Base-by-base conservation (phyloP, 495 filamentous ascomycete species). In the Neurospora discreta region DNA sequence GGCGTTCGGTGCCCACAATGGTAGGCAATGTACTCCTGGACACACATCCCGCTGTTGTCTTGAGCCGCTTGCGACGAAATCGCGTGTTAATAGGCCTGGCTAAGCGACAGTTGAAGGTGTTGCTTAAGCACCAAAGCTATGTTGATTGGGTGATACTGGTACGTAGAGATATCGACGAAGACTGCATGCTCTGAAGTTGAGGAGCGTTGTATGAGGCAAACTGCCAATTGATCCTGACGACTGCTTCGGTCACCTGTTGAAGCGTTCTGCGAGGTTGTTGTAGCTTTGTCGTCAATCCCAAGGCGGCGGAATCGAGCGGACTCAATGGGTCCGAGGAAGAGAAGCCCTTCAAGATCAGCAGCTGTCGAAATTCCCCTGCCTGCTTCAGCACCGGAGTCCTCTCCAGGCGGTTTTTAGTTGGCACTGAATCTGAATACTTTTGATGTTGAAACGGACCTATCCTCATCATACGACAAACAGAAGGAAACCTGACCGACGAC, bases 1-100 rank as follows among this genome's bases (percentile, higher is more conserved):
- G 77, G 3, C 33, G 80, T 81, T 20, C 78, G 78, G 77, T 85
- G 83, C 38, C 81, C 83, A 75, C 83, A 85, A 39, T 78, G 78
- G 77, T 85, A 85, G 68, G 76, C 75, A 67, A 85, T 71, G 71
- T 71, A 81, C 74, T 85, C 83, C 23, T 75, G 69, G 75, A 81
- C 74, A 73, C 83, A 85, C 83, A 85, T 85, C 26, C 58, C 52
- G 30, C 52, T 65, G 15, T 65, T 0, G 3, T 18, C 46, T 65
- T 18, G 23, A 9, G 13, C 13, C 0, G 26, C 52, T 36, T 3
- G 7, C 6, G 26, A 9, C 15, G 30, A 36, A 9, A 18, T 65
- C 15, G 33, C 26, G 52, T 33, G 7, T 36, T 1, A 9, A 5
- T 33, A 0, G 52, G 13, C 15, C 26, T 65, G 26, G 23, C 52